Conservation (phyloP, 1,284 basidiomycete species). For the Ceratorhiza oryzae-sativae region DNA sequence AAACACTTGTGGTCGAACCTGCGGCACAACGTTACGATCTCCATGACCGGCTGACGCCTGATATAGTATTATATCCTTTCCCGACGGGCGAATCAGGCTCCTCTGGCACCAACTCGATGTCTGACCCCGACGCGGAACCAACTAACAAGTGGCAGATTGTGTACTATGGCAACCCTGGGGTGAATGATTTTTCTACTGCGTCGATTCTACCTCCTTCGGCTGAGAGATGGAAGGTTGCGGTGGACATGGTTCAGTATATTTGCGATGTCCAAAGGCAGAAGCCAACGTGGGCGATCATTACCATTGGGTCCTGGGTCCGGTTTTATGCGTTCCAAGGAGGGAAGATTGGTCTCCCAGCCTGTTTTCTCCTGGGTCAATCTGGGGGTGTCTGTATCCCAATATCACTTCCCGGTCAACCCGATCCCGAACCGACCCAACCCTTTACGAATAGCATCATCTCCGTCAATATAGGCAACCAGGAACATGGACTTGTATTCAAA, state of each 20-base stretch:
- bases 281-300: neutral
- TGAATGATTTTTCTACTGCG: neutral
- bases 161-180: constrained; percentile 7
- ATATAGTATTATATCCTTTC: neutral
- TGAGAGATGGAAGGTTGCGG: neutral
- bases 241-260: neutral
- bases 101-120: no score
- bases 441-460: neutral
- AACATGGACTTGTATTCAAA: neutral
- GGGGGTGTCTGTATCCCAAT: neutral
- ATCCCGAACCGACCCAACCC: neutral
- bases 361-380: no score
- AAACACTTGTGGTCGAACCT: neutral
- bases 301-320: neutral
- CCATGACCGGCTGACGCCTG: neutral
- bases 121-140: neutral
- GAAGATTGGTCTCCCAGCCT: neutral
- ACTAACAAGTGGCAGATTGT: neutral
- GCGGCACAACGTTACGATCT: neutral
- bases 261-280: neutral
- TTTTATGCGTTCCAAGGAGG: neutral
- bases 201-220: neutral
- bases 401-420: neutral
- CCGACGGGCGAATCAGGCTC: no score
- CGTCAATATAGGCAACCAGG: neutral